Conservation (phyloP, 495 filamentous ascomycete genomes). For the Tuber microsphaerosporum region DNA sequence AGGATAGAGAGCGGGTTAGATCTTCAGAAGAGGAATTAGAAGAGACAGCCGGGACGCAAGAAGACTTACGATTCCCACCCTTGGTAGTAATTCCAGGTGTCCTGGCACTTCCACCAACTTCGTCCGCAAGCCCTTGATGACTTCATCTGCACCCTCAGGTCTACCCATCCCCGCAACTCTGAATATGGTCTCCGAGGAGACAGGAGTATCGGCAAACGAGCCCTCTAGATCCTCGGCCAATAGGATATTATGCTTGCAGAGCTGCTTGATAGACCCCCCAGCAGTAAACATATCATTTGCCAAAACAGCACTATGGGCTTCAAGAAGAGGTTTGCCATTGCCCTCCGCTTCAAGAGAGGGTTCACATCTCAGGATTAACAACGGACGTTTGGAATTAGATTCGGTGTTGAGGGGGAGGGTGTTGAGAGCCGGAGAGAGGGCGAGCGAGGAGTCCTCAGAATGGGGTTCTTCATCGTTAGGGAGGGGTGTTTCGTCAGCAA, state of each 20-base stretch:
- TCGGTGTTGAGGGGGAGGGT: neutral
- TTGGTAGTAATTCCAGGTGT: neutral
- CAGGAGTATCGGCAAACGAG: neutral
- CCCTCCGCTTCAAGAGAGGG: no score
- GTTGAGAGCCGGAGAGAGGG: neutral
- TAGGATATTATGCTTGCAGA: no score
- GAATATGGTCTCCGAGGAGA: neutral
- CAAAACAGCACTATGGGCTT: neutral
- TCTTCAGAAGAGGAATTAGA: neutral
- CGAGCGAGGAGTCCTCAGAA: neutral
- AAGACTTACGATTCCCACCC: neutral
- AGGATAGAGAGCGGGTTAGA: neutral
- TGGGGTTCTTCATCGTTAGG: neutral
- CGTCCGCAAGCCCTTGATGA: neutral
- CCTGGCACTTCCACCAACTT: neutral
- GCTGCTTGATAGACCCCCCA: no score
- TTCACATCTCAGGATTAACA: no score
- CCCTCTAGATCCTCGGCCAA: neutral
- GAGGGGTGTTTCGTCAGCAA: neutral
- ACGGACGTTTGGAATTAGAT: neutral
- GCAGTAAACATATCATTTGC: no score
- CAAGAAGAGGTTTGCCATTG: neutral
- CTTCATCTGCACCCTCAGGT: neutral
- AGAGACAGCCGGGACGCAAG: neutral
- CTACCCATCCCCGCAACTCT: neutral